Conservation (phyloP, 2,329 filamentous ascomycete species). For the Cercospora brassicicola region DNA sequence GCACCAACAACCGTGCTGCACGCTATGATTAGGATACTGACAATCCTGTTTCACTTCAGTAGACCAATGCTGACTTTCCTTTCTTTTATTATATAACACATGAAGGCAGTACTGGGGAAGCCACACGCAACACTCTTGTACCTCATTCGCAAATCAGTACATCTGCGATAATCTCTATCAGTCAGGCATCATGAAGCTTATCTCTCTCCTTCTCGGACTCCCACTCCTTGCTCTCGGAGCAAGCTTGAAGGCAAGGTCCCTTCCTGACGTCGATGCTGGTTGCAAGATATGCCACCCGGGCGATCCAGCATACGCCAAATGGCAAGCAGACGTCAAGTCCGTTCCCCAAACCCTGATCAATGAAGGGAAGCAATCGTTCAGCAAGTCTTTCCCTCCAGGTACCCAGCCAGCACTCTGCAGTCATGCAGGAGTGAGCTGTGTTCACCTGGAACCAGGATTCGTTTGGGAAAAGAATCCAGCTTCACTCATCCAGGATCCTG, state of each 20-base stretch:
- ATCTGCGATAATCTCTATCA: background rate
- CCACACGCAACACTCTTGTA: background rate
- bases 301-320: background rate
- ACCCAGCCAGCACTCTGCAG: background rate
- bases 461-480: background rate
- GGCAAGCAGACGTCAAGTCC: background rate
- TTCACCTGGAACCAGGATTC: background rate
- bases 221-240: background rate
- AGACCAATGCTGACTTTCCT: background rate
- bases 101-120: background rate
- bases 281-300: background rate
- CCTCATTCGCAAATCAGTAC: background rate
- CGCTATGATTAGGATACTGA: background rate
- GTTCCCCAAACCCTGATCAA: background rate
- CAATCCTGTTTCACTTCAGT: background rate
- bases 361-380: background rate
- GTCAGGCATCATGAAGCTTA: background rate
- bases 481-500: background rate
- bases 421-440: background rate
- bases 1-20: background rate
- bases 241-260: background rate
- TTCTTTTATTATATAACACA: background rate
- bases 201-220: background rate
- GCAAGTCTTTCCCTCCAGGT: background rate
- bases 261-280: background rate